Evolutionary conservation across 768 basidiomycete species (phyloP).

Genomic region (Tricholomella constricta): DNA sequence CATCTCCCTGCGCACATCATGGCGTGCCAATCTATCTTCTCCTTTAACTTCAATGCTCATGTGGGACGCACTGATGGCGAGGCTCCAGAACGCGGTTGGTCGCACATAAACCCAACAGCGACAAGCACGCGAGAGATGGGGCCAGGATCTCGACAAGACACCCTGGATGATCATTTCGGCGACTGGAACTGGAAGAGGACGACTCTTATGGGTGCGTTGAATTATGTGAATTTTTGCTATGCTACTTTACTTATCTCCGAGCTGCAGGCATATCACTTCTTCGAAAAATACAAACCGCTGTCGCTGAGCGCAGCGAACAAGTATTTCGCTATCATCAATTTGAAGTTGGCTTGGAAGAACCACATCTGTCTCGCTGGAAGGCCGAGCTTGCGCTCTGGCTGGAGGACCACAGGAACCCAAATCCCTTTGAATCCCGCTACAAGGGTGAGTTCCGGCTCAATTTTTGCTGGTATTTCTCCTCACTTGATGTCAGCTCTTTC

Average conservation of each 20-base stretch:
- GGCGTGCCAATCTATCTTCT: constrained; percentile 22
- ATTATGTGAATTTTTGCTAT: neutral
- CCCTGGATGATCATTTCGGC: constrained; percentile 27
- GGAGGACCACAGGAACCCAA: too few species aligned
- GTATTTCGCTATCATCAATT: too few species aligned
- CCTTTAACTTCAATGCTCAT: constrained; percentile 27
- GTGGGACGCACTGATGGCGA: too few species aligned
- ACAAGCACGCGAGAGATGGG: constrained; percentile 37
- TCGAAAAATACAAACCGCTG: constrained; percentile 2
- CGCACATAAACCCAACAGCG: constrained; percentile 25
- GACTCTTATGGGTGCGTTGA: too few species aligned
- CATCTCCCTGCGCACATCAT: constrained; percentile 29
- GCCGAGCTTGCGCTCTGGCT: neutral
- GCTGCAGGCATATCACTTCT: constrained; percentile 17
- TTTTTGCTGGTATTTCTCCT: too few species aligned
- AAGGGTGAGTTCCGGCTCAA: too few species aligned
- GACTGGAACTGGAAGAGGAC: too few species aligned
- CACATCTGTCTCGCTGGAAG: neutral
- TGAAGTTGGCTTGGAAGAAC: neutral
- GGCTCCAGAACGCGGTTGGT: too few species aligned
- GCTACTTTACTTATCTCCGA: neutral
- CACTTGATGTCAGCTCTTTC: too few species aligned
- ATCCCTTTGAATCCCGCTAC: too few species aligned
- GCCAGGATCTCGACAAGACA: constrained; percentile 26
- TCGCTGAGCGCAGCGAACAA: too few species aligned